phyloP scores from a whole-genome alignment of 1,139 yeast species.

The Pneumocystis sp. region DNA sequence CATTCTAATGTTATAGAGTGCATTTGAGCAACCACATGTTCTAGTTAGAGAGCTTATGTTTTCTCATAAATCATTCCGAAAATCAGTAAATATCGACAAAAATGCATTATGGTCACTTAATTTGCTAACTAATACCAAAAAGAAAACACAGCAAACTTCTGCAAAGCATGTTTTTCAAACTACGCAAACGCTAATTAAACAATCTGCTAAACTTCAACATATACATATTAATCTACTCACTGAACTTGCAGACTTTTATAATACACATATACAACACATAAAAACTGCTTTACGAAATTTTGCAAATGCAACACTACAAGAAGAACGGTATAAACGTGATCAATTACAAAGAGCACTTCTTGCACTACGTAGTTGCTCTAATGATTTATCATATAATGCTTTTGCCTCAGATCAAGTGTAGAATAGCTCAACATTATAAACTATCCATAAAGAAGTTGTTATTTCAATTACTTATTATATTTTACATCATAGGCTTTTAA shows the following conservation, averaged over 20 bases:
- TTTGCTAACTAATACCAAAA: not conserved
- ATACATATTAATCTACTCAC: not conserved
- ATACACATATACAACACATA: not conserved
- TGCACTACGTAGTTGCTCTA: not conserved
- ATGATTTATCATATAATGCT: not conserved
- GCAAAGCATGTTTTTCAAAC: not conserved
- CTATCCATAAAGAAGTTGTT: not conserved
- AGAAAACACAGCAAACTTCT: not conserved
- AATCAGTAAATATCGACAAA: not conserved
- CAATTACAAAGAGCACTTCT: not conserved
- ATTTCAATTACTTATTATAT: not conserved
- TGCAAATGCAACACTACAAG: not conserved
- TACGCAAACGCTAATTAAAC: not conserved
- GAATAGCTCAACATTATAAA: not conserved
- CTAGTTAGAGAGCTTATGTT: not conserved
- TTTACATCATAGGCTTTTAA: not conserved
- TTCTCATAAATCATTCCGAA: not conserved
- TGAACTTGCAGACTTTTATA: not conserved
- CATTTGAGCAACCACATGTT: not conserved
- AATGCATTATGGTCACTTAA: not conserved
- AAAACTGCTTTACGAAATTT: not conserved
- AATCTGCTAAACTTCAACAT: not conserved
- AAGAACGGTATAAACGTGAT: not conserved
- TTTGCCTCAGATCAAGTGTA: conserved; percentile 1
- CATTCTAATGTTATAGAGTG: not conserved